A percentile compares a stretch with the other conserved stretches of the same genome.
phyloP scores from a whole-genome alignment of 805 yeast species.

The Metschnikowia colocasiae region DNA sequence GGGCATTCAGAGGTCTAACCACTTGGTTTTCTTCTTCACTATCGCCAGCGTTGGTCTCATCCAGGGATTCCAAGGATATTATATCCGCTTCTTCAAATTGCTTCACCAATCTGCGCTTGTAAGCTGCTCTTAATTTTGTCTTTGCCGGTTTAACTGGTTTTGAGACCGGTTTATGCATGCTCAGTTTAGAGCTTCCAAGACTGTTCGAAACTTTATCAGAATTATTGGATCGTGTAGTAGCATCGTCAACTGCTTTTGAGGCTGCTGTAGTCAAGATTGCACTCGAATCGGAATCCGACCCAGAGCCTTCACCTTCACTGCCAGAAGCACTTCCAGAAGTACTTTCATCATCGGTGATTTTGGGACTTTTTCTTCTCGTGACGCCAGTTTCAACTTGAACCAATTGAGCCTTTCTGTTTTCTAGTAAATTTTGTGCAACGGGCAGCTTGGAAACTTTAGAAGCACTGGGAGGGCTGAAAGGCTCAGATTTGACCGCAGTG shows the following conservation, averaged over 20 bases:
- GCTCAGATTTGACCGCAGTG: conserved; percentile 8
- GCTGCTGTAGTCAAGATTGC: not conserved
- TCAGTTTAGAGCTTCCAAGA: too few species aligned
- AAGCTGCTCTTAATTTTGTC: conserved; percentile 6
- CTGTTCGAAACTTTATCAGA: not conserved
- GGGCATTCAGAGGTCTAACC: not conserved
- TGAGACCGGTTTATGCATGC: not conserved
- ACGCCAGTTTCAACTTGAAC: not conserved
- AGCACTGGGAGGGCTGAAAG: not conserved
- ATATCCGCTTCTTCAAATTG: conserved; percentile 12
- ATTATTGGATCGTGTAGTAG: not conserved
- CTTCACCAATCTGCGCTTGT: conserved; percentile 7
- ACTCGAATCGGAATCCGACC: not conserved
- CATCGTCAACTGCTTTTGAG: not conserved
- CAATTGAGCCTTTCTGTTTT: not conserved
- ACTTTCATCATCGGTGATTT: too few species aligned
- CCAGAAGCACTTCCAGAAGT: not conserved
- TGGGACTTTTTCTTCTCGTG: not conserved
- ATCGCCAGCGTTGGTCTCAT: not conserved
- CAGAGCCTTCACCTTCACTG: not conserved
- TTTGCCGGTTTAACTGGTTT: not conserved
- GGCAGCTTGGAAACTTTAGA: not conserved
- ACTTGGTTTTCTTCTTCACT: not conserved
- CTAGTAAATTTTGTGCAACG: not conserved
- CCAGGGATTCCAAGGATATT: conserved; percentile 8